Evolutionary conservation across 2,329 filamentous ascomycete species (phyloP).

Genomic region (Penicillium paneum): DNA sequence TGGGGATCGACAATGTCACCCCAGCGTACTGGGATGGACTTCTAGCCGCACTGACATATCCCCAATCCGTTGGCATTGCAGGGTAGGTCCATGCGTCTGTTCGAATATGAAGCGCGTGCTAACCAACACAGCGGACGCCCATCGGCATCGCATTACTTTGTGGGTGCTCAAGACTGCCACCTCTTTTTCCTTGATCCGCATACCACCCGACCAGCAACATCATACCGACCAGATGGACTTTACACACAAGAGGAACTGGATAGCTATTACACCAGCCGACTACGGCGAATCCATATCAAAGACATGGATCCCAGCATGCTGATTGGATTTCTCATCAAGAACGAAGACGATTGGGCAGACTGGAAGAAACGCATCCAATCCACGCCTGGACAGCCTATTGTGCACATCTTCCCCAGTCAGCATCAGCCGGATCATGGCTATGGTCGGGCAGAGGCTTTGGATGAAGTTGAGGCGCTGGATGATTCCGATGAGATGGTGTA

Average conservation of each 20-base stretch:
- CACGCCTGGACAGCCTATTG: constrained; percentile 76
- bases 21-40: constrained; percentile 95
- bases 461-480: constrained; percentile 86
- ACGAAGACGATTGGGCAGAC: constrained; percentile 75
- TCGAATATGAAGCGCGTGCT: constrained; percentile 21
- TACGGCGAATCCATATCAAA: constrained; percentile 76
- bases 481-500: constrained; percentile 51
- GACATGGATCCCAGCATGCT: constrained; percentile 99
- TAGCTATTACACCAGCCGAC: constrained; percentile 80
- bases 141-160: constrained; percentile 79
- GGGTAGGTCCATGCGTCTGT: constrained; percentile 58
- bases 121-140: constrained; percentile 70
- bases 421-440: constrained; percentile 52
- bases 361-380: constrained; percentile 77
- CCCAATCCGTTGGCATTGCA: constrained; percentile 92
- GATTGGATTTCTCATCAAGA: constrained; percentile 82
- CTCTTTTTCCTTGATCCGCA: constrained; percentile 97
- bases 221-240: constrained; percentile 55
- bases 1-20: constrained; percentile 93
- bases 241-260: constrained; percentile 69
- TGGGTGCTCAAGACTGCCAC: constrained; percentile 68
- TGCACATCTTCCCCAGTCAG: constrained; percentile 75
- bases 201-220: constrained; percentile 71
- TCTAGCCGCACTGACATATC: constrained; percentile 76
- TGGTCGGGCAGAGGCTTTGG: constrained; percentile 71